These are phyloP conservation scores for Pichia membranifaciens DNA, from an alignment of 805 yeast genomes.

Conservation along the genomic window DNA sequence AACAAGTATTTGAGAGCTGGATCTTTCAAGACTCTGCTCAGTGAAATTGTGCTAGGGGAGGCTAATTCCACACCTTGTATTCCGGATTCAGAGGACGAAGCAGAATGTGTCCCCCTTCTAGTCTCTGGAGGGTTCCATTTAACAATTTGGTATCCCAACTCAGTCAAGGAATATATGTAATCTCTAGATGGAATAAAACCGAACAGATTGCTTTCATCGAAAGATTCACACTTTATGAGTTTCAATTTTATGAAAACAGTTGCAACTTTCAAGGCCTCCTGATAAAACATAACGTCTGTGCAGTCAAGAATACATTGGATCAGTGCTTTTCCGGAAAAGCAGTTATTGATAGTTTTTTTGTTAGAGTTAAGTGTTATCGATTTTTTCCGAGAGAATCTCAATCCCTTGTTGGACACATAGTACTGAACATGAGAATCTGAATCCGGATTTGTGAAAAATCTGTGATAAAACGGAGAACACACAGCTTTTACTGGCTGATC, in stretches of 20 bases:
- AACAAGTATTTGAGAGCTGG: constrained; percentile 73
- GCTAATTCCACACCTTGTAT: not conserved
- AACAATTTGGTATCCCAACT: constrained; percentile 18
- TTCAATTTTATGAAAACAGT: constrained; percentile 42
- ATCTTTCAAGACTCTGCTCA: constrained; percentile 50
- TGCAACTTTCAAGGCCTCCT: constrained; percentile 51
- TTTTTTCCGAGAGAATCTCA: constrained; percentile 48
- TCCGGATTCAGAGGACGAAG: not conserved
- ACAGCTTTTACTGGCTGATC: constrained; percentile 26
- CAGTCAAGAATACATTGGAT: constrained; percentile 91
- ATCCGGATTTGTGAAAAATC: constrained; percentile 82
- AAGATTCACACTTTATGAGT: constrained; percentile 34
- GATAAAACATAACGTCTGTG: constrained; percentile 55
- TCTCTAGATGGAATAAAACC: constrained; percentile 16
- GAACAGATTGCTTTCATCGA: constrained; percentile 23
- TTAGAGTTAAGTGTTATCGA: constrained; percentile 12
- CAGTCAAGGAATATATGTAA: constrained; percentile 22
- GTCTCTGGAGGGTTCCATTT: constrained; percentile 17
- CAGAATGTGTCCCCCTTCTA: not conserved
- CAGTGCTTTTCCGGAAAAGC: constrained; percentile 69
- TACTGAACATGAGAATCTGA: constrained; percentile 79
- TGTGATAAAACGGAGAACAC: constrained; percentile 56
- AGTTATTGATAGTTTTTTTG: constrained; percentile 36
- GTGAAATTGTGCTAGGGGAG: not conserved
- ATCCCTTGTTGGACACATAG: constrained; percentile 60